Evolutionary conservation across 345 rosid species (phyloP), one percentile per base, ranked within the genome.

Genomic region (Passiflora organensis): DNA sequence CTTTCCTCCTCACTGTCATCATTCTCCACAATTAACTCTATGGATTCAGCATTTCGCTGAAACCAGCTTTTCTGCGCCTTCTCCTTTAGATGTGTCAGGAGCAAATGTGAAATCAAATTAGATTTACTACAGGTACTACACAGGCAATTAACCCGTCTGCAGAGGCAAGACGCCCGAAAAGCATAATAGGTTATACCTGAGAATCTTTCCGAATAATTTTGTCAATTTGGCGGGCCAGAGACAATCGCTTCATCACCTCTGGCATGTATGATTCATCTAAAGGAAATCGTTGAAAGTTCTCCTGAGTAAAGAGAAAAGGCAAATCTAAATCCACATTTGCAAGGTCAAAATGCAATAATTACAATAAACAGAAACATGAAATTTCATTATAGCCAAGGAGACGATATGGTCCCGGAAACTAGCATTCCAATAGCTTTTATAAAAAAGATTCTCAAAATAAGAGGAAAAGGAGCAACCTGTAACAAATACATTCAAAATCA

Each of bases 141-240:
- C 41, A 37, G 41, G 43, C 1, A 41, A 41, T 12, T 12, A 15
- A 41, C 43, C 15, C 3, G 13, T 13, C 10, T 6, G 13, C 43
- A 48, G 13, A 42, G 51, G 16, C 36, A 39, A 19, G 15, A 62
- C 10, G 25, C 18, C 8, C 19, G 13, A 11, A 53, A 0, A n/a
- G 4, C 46, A 28, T 18, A 5, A 58, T 34, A 48, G 32, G 15
- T 46, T 49, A 66, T 68, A 87, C 97, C 96, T 91, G 90, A 13
- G 96, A 84, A 23, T 83, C 91, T 67, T 81, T 89, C 16, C 90
- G 75, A 42, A 66, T 66, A 55, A 86, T 85, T 55, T 86, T 78
- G 76, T 87, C 91, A 21, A 89, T 85, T 73, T 93, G 97, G 57
- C 90, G 86, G 25, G 99, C 97, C 70, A 85, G 83, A 73, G 95